Evolutionary conservation across 345 rosid species (phyloP).

Genomic region (Geranium rotundifolium): DNA sequence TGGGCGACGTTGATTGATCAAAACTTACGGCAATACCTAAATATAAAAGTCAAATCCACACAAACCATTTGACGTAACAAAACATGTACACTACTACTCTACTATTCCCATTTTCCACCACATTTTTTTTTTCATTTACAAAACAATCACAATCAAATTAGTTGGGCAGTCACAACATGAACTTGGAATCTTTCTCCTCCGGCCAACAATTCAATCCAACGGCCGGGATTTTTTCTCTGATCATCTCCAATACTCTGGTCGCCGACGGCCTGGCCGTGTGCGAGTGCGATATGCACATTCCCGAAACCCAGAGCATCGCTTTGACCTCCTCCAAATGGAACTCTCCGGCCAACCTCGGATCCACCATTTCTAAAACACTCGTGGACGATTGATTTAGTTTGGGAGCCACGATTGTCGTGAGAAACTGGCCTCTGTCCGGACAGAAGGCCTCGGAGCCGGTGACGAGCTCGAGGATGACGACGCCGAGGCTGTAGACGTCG

Average conservation of each 20-base stretch:
- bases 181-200: neutral
- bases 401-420: constrained; percentile 35
- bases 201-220: constrained; percentile 18
- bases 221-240: constrained; percentile 24
- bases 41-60: too few species aligned
- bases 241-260: constrained; percentile 27
- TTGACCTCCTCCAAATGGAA: constrained; percentile 45
- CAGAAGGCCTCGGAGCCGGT: constrained; percentile 71
- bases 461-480: constrained; percentile 55
- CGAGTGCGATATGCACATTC: constrained; percentile 36
- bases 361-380: constrained; percentile 41
- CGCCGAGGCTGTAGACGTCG: constrained; percentile 79
- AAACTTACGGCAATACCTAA: too few species aligned
- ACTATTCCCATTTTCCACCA: too few species aligned
- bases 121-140: too few species aligned
- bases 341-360: constrained; percentile 36
- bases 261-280: constrained; percentile 56
- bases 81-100: too few species aligned
- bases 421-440: constrained; percentile 38
- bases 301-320: constrained; percentile 38
- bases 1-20: too few species aligned
- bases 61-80: too few species aligned
- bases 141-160: too few species aligned
- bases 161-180: too few species aligned
- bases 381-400: constrained; percentile 12